Percentiles rank a stretch among this genome's conserved stretches.
Conservation (phyloP, 805 yeast species). For the Cyberlindnera mrakii region DNA sequence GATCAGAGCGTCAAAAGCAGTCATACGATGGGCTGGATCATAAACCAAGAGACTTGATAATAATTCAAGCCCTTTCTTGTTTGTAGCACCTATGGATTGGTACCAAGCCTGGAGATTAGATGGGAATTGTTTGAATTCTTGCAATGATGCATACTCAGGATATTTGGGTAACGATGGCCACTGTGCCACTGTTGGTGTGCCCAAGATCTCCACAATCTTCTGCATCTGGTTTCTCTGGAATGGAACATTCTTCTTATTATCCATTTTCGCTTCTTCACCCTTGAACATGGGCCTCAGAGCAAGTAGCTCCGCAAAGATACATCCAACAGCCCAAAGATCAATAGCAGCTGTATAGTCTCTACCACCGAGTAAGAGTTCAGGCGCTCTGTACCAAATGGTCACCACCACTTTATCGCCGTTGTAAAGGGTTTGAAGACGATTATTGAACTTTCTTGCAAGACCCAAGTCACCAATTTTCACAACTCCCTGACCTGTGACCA, state of each 20-base stretch:
- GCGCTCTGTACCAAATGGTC: conserved; percentile 95
- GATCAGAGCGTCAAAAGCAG: conserved; percentile 68
- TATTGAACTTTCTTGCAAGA: conserved; percentile 79
- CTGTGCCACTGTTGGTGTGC: conserved; percentile 70
- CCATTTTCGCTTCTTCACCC: conserved; percentile 97
- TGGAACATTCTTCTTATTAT: conserved; percentile 86
- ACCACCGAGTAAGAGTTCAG: conserved; percentile 85
- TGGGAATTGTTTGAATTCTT: conserved; percentile 54
- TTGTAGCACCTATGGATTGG: conserved; percentile 71
- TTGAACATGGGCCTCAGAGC: conserved; percentile 90
- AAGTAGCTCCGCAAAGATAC: conserved; percentile 85
- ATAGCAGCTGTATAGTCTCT: conserved; percentile 90
- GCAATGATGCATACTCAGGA: conserved; percentile 74
- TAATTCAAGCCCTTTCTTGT: conserved; percentile 60
- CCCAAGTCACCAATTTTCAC: conserved; percentile 96
- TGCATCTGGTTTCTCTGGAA: conserved; percentile 90
- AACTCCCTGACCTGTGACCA: conserved; percentile 87
- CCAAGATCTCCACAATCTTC: conserved; percentile 87
- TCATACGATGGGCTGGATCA: conserved; percentile 75
- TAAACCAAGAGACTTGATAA: conserved; percentile 63
- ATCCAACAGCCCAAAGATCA: conserved; percentile 94
- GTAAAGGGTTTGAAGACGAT: conserved; percentile 79
- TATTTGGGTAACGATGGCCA: conserved; percentile 80
- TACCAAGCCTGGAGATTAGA: conserved; percentile 78
- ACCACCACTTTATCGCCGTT: conserved; percentile 95